Percentiles rank a stretch among this genome's conserved stretches.
Evolutionary conservation across 192 early-diverging fungal genomes (phyloP).

Genomic region (Allomyces macrogynus): DNA sequence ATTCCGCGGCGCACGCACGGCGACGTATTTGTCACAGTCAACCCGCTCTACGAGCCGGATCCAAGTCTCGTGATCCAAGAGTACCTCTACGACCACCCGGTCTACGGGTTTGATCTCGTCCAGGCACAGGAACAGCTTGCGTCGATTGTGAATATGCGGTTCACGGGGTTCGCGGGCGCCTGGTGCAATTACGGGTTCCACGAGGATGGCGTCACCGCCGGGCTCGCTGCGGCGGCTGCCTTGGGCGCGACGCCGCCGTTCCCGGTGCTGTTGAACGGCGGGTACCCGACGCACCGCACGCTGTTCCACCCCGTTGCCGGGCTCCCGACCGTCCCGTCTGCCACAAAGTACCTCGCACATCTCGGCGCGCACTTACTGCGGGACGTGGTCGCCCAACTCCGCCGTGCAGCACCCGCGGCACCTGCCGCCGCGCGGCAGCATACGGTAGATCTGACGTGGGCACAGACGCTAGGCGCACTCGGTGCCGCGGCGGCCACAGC

Average conservation of each 20-base stretch:
- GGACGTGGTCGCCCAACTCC: neutral
- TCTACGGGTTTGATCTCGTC: constrained; percentile 17
- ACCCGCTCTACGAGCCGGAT: constrained; percentile 28
- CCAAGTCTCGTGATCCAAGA: constrained; percentile 14
- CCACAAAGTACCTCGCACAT: neutral
- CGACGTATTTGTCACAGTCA: constrained; percentile 33
- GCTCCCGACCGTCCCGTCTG: neutral
- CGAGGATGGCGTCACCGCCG: constrained; percentile 37
- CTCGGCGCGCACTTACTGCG: neutral
- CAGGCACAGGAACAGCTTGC: constrained; percentile 22
- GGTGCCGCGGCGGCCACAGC: neutral
- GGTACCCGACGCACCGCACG: neutral
- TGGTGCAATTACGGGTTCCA: constrained; percentile 53
- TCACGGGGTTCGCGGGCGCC: constrained; percentile 28
- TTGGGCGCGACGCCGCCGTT: constrained; percentile 25
- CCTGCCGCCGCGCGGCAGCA: neutral
- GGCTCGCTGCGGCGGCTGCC: constrained; percentile 23
- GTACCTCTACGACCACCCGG: constrained; percentile 30
- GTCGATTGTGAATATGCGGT: constrained; percentile 22
- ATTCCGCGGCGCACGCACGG: constrained; percentile 21
- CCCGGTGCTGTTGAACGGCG: constrained; percentile 1
- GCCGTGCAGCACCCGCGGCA: neutral
- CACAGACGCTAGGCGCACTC: neutral
- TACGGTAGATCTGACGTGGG: neutral
- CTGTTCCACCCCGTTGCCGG: neutral